Evolutionary conservation across 2,329 filamentous ascomycete species (phyloP).

Genomic region (Colletotrichum echinochloae): DNA sequence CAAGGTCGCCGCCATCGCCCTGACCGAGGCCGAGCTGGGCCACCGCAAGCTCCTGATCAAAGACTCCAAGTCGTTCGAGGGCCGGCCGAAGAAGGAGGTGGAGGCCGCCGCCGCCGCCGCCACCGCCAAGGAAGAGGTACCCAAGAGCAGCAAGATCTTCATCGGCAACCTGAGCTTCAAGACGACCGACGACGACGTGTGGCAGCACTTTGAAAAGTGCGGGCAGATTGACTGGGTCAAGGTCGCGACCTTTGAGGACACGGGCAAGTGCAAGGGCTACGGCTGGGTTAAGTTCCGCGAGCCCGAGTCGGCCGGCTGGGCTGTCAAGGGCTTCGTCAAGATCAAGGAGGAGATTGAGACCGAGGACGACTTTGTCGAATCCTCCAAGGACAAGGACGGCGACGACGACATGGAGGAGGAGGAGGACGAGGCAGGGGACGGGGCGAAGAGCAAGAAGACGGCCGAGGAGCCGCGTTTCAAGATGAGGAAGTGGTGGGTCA

Average conservation of each 20-base stretch:
- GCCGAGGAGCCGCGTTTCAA: conserved; percentile 63
- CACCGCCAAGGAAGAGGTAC: conserved; percentile 50
- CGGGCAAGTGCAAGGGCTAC: conserved; percentile 97
- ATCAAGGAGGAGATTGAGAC: conserved; percentile 74
- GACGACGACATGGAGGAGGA: conserved; percentile 53
- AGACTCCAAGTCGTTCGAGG: conserved; percentile 88
- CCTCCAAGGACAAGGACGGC: conserved; percentile 58
- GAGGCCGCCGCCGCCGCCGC: conserved; percentile 47
- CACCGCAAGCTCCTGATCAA: conserved; percentile 92
- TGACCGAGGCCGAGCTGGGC: conserved; percentile 85
- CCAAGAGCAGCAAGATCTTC: conserved; percentile 84
- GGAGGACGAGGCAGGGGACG: conserved; percentile 49
- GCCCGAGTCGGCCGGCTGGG: conserved; percentile 76
- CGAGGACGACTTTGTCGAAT: conserved; percentile 69
- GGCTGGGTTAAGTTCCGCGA: conserved; percentile 94
- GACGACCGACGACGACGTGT: conserved; percentile 82
- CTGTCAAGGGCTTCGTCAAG: conserved; percentile 83
- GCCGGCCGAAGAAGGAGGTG: conserved; percentile 79
- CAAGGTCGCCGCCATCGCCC: conserved; percentile 80
- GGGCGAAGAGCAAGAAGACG: conserved; percentile 37
- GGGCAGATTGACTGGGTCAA: conserved; percentile 86
- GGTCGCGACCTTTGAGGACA: conserved; percentile 95
- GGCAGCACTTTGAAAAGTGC: conserved; percentile 85
- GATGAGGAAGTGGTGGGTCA: conserved; percentile 84
- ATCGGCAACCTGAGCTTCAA: conserved; percentile 91